Base-by-base conservation (phyloP, 2,329 filamentous ascomycete genomes). In the Colletotrichum abscissum region DNA sequence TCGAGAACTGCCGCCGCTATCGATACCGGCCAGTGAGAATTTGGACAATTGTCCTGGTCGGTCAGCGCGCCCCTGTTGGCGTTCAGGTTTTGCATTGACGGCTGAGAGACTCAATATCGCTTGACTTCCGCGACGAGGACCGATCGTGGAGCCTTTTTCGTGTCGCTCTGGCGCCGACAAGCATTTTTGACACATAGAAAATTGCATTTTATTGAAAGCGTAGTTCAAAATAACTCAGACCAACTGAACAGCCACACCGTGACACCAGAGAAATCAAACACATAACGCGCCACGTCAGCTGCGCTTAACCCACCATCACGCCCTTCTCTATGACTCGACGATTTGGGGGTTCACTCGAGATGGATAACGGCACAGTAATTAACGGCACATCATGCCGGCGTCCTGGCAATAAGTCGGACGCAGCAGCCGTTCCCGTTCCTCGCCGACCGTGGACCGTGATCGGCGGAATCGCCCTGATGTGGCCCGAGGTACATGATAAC, bases 251-350 rank as follows among this genome's bases (percentile, higher is more conserved):
- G 42, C 33, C 26, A 33, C 30, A 33, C 30, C 3, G 30, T 33
- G 30, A 67, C 46, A 38, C 63, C 22, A 26, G 24, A 19, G 38
- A 60, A 11, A 35, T 46, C 42, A 46, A 12, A 54, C n/a, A 35
- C 56, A 42, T 16, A 58, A 46, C 58, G 38, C 62, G 69, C 69
- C 58, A 63, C 64, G 64, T 72, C 58, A 68, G 58, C 65, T 19
- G 8, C 4, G 16, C 35, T 57, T 35, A 54, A 22, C 35, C 64
- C 64, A 68, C 69, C 38, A 63, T 58, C 38, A 30, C 26, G 14
- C 2, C 12, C 14, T 35, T 24, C 11, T 46, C 30, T 52, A 58
- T 72, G 49, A 68, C 64, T 68, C 64, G 35, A 52, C 64, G 14
- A 42, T 42, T 16, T 42, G 35, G 35, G 35, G 35, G 35, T 42